These are phyloP conservation scores for Aureobasidium subglaciale DNA, from an alignment of 2,329 filamentous ascomycete genomes.

Conservation along the genomic window DNA sequence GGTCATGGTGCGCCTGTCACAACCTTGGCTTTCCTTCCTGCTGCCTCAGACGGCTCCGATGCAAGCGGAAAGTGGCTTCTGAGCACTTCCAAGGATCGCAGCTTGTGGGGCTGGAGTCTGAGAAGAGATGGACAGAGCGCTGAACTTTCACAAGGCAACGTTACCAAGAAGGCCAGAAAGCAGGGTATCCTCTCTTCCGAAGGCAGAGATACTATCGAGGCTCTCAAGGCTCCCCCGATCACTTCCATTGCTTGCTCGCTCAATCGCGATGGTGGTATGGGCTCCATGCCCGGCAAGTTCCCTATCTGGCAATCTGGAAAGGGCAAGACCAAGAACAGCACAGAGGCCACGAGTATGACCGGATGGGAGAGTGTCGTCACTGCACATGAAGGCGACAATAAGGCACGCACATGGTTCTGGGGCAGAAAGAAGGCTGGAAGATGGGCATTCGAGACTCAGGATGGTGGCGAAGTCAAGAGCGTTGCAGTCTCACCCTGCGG, in stretches of 20 bases:
- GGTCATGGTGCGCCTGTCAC: constrained; percentile 85
- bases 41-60: constrained; percentile 83
- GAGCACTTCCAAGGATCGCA: constrained; percentile 81
- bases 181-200: constrained; percentile 54
- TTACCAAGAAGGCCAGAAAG: constrained; percentile 86
- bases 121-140: constrained; percentile 89
- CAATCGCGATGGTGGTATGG: constrained; percentile 92
- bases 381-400: constrained; percentile 76
- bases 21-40: constrained; percentile 74
- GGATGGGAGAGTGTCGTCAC: constrained; percentile 98
- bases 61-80: constrained; percentile 88
- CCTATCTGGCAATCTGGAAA: constrained; percentile 73
- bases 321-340: constrained; percentile 55
- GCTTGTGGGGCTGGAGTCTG: constrained; percentile 93
- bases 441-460: constrained; percentile 85
- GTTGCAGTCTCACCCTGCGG: constrained; percentile 88
- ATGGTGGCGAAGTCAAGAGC: constrained; percentile 71
- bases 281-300: constrained; percentile 69
- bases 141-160: constrained; percentile 84
- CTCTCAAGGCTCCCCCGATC: constrained; percentile 82
- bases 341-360: constrained; percentile 67
- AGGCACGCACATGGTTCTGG: constrained; percentile 96
- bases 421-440: constrained; percentile 85
- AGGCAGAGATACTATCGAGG: constrained; percentile 40
- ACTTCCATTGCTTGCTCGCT: constrained; percentile 85